phyloP scores from a whole-genome alignment of 2,329 filamentous ascomycete species.

The Pseudophaeomoniella oleicola region DNA sequence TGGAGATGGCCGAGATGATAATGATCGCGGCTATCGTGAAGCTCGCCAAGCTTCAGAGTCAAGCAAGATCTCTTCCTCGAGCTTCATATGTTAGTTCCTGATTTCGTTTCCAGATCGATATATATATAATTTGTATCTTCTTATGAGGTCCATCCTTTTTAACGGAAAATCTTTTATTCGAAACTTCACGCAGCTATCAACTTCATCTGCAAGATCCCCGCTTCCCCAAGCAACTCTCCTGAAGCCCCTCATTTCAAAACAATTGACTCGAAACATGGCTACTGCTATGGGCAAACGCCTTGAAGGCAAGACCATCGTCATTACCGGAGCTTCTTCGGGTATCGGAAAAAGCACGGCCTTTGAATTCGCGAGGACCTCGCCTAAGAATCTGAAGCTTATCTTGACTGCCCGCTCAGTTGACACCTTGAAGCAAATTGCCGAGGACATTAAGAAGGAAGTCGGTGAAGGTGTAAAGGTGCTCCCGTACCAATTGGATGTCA shows the following conservation, averaged over 20 bases:
- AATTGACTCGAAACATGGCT: conserved; percentile 36
- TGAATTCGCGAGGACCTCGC: conserved; percentile 80
- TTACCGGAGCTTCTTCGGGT: conserved; percentile 86
- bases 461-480: conserved; percentile 69
- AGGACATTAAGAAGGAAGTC: conserved; percentile 61
- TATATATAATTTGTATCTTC: too few relatives aligned
- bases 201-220: background rate
- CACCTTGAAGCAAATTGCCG: conserved; percentile 58
- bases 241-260: background rate
- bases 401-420: conserved; percentile 81
- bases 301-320: conserved; percentile 77
- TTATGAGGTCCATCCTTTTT: too few relatives aligned
- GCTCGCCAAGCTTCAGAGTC: too few relatives aligned
- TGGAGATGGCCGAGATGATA: too few relatives aligned
- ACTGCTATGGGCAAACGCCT: conserved; percentile 69
- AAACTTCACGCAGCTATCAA: too few relatives aligned
- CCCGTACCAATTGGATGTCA: conserved; percentile 75
- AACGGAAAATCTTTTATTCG: too few relatives aligned
- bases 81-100: too few relatives aligned
- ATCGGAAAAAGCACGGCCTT: conserved; percentile 66
- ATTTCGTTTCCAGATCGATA: too few relatives aligned
- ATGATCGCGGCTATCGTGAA: too few relatives aligned
- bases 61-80: too few relatives aligned
- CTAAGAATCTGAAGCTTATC: conserved; percentile 66
- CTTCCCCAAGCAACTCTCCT: background rate